Conservation (phyloP, 192 early-diverging fungal species). For the Jimgerdemannia lactiflua region DNA sequence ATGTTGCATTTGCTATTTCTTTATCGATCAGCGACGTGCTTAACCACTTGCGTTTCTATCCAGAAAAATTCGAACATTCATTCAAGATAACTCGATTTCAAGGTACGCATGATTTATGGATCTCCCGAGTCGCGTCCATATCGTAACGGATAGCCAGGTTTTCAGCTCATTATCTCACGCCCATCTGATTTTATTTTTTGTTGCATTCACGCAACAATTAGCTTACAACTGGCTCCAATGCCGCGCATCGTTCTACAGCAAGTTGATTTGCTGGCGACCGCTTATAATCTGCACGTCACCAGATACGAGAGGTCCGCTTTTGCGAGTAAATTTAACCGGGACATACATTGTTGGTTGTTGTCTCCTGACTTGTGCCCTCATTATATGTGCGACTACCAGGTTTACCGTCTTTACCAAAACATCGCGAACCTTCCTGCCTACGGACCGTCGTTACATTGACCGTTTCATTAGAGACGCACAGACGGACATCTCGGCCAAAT, state of each 20-base stretch:
- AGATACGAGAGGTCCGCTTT: conserved; percentile 24
- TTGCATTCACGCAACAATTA: background rate
- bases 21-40: no score
- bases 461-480: conserved; percentile 34
- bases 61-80: conserved; percentile 16
- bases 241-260: conserved; percentile 35
- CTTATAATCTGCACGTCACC: conserved; percentile 29
- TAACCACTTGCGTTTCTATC: background rate
- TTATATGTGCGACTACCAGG: conserved; percentile 3
- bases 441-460: conserved; percentile 36
- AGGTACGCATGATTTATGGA: conserved; percentile 8
- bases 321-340: no score
- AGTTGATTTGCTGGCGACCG: conserved; percentile 38
- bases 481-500: conserved; percentile 20
- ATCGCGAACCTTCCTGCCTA: conserved; percentile 36
- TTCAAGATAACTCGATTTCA: conserved; percentile 26
- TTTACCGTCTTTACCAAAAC: conserved; percentile 44
- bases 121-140: no score
- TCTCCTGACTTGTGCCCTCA: background rate
- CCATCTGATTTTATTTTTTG: background rate
- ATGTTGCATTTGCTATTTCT: no score
- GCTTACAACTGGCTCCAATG: conserved; percentile 43
- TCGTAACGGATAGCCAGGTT: no score
- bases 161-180: background rate
- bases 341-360: conserved; percentile 1